Base-by-base conservation (phyloP, 1,284 basidiomycete species). In the Tremellales sp. region DNA sequence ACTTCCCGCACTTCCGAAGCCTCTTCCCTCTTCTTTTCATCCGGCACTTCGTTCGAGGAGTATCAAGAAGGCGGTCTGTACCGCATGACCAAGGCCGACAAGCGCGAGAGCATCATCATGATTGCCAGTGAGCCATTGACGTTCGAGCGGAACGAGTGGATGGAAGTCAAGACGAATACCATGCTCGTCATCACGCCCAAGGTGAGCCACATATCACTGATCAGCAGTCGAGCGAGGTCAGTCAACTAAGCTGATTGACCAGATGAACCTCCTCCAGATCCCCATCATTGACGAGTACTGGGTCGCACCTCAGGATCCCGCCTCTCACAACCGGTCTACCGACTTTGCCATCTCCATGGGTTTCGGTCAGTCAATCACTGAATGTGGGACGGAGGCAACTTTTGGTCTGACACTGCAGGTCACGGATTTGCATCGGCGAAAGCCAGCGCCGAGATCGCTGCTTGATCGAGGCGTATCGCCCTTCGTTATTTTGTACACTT, bases 151-250 rank as follows among this genome's bases (percentile, higher is more conserved):
- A 70, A 74, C 21, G 76, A 75, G 50, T 76, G 72, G 72, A 93
- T 94, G 88, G 91, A 96, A 73, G 91, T 97, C 63, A 86, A 85
- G 68, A 93, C 91, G 10, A 96, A 97, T 70, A 87, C 88, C 57
- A 86, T 96, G 83, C 84, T 90, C 22, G 80, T 94, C 57, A 86
- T 92, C 54, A 92, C 89, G 0, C 84, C 87, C 31, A 89, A 88
- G 78, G 89, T 91, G 56, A 49, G 69, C 54, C n/a, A 4, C 19
- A 29, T 31, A 13, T 35, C 15, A 21, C 15, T 26, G 37, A 26
- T 23, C 22, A n/a, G 26, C 3, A 11, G 10, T 36, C 21, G 12
- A 19, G 40, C 10, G 19, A 11, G 26, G 25, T 45, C 46, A 24
- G 27, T 43, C n/a, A n/a, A n/a, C n/a, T n/a, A n/a, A 23, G 19